These are phyloP conservation scores for Grifola frondosa DNA, from an alignment of 1,284 basidiomycete species.

Conservation along the genomic window DNA sequence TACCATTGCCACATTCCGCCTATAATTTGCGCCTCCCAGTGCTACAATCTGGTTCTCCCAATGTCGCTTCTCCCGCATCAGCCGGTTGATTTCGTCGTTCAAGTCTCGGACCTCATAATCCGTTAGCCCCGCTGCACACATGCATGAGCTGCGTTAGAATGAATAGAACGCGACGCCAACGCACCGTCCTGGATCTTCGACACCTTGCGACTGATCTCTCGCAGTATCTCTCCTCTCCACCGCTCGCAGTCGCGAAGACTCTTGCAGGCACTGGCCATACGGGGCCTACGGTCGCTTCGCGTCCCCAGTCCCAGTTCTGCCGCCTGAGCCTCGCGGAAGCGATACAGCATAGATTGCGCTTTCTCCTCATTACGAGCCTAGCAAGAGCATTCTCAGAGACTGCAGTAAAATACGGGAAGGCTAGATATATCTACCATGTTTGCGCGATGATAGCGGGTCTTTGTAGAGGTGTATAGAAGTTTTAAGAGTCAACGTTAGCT, in stretches of 20 bases:
- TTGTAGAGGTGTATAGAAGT: too few species aligned
- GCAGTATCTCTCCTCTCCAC: slow-evolving; percentile 92
- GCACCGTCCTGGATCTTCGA: slow-evolving; percentile 96
- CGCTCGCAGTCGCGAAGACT: slow-evolving; percentile 91
- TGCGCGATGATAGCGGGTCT: too few species aligned
- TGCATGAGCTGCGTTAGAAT: slow-evolving; percentile 1
- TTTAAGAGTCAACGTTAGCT: too few species aligned
- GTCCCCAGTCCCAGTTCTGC: slow-evolving; percentile 90
- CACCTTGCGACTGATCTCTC: slow-evolving; percentile 95
- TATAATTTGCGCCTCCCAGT: slow-evolving; percentile 95
- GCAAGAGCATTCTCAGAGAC: too few species aligned
- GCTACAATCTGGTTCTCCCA: slow-evolving; percentile 98
- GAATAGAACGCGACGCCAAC: slow-evolving; percentile 30
- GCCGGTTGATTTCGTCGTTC: slow-evolving; percentile 98
- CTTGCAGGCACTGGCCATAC: slow-evolving; percentile 89
- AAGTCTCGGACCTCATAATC: slow-evolving; percentile 96
- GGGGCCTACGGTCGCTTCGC: slow-evolving; percentile 78
- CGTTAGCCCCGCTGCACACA: slow-evolving; percentile 74
- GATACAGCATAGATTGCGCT: slow-evolving; percentile 97
- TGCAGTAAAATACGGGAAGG: too few species aligned
- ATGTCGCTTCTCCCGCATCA: slow-evolving; percentile 92
- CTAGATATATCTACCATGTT: too few species aligned
- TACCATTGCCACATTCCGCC: slow-evolving; percentile 86
- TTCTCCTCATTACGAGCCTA: slow-evolving; percentile 98
- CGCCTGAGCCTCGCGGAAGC: slow-evolving; percentile 96